Base-by-base conservation (phyloP, 306 rosid species). In the Sophora flavescens region DNA sequence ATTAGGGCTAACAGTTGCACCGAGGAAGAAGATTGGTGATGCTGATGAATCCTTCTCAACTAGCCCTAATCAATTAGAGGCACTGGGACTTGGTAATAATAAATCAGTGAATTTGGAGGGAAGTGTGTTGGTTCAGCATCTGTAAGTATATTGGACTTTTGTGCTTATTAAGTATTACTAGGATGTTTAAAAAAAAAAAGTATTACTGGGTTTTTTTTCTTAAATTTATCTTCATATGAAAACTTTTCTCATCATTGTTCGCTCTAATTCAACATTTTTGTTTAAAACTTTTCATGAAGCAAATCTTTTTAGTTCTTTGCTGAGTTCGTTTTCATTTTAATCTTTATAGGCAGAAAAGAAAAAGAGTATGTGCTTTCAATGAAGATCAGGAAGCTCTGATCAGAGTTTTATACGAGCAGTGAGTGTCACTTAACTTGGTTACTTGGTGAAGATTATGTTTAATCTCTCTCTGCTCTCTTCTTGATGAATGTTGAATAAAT, bases 361-460 rank as follows among this genome's bases (percentile, higher is more conserved):
- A 89, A 81, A 87, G 96, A 81, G 83, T 89, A 2, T 72, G 16
- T 47, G 91, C 91, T 73, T 87, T 91, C 78, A 85, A 68, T 83
- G 89, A 91, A 85, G 98, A 85, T 56, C 88, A 90, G 77, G 98
- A 91, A 79, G 84, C 88, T 59, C 80, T 6, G 73, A 91, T 94
- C 68, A 86, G 88, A 84, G 64, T 78, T 84, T 84, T 94, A 32
- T 91, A 87, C 78, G 93, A 90, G 84, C 92, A 87, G 98, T 94
- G 75, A 91, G 97, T 87, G 73, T 65, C 80, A 44, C 75, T 72
- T 77, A 74, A 72, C 83, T 72, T 72, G 80, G 67, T 75, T 64
- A 59, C 52, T 66, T 32, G 39, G 44, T 65, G 44, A 60, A 58
- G 16, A 47, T 78, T 81, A 48, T 22, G 67, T 74, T 78, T 65